Evolutionary conservation across 495 filamentous ascomycete species (phyloP).

Genomic region (Podospora pseudoanserina): DNA sequence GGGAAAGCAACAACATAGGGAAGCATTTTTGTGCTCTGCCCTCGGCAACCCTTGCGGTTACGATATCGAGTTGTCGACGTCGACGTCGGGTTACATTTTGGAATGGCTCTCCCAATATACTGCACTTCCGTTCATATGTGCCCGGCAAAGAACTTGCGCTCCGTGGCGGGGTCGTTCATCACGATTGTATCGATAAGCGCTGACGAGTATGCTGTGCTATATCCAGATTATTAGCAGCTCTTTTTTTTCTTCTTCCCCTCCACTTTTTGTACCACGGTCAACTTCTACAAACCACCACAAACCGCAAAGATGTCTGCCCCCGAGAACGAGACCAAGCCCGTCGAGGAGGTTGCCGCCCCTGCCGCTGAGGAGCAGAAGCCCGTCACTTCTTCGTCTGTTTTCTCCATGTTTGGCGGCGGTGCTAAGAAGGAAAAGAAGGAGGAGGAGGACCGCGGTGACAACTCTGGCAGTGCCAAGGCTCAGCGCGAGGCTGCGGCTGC

Average conservation of each 20-base stretch:
- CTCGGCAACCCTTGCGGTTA: not conserved
- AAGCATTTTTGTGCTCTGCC: not conserved
- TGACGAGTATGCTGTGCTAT: not conserved
- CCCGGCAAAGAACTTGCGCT: not conserved
- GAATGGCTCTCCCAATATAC: not conserved
- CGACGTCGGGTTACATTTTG: not conserved
- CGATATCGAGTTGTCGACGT: not conserved
- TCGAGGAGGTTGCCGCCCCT: conserved; percentile 31
- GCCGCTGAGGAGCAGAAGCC: conserved; percentile 25
- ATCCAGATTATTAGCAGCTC: not conserved
- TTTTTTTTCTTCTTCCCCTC: not conserved
- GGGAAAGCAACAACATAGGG: not conserved
- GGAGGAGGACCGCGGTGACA: conserved; percentile 66
- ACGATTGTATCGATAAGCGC: not conserved
- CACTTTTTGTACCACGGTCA: not conserved
- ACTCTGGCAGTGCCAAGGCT: conserved; percentile 81
- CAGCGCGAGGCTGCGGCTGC: conserved; percentile 64
- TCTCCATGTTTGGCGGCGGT: conserved; percentile 96
- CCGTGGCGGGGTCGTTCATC: not conserved
- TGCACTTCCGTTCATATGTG: not conserved
- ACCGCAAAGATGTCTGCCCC: conserved; percentile 38
- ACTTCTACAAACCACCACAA: not conserved
- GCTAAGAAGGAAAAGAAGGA: conserved; percentile 81
- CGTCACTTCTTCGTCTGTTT: conserved; percentile 56
- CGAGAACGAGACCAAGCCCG: conserved; percentile 37